Percentiles rank a stretch among this genome's conserved stretches.
These are phyloP conservation scores for Cystoisospora suis DNA, from an alignment of 169 alveolate genomes.

Conservation along the genomic window DNA sequence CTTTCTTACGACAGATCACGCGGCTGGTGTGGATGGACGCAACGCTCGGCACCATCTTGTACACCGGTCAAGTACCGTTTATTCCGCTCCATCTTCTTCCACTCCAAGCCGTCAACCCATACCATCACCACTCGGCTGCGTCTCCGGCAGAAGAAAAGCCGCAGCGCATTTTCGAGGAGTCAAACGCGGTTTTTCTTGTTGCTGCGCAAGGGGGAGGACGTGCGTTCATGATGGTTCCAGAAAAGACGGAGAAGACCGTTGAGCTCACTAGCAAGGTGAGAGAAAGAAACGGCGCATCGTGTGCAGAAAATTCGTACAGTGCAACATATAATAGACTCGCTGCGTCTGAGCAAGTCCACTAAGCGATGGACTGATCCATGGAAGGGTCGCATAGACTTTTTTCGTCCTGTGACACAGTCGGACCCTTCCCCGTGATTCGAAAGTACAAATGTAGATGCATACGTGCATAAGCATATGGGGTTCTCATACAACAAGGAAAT, in stretches of 20 bases:
- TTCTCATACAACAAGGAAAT: too few species aligned
- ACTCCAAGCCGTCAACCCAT: background rate
- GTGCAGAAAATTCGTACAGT: too few species aligned
- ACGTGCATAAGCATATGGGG: too few species aligned
- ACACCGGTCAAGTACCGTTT: slow-evolving; percentile 21
- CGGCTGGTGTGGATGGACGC: slow-evolving; percentile 56
- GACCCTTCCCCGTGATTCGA: too few species aligned
- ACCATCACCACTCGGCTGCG: background rate
- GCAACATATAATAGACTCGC: too few species aligned
- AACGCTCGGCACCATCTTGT: slow-evolving; percentile 25
- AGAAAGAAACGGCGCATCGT: too few species aligned
- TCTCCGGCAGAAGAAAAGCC: background rate
- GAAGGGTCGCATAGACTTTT: too few species aligned
- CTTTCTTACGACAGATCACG: slow-evolving; percentile 18
- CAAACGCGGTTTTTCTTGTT: slow-evolving; percentile 16
- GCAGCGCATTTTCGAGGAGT: background rate
- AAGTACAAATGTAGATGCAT: too few species aligned
- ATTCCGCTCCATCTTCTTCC: slow-evolving; percentile 2
- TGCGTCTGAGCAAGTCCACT: too few species aligned
- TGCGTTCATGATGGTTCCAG: background rate
- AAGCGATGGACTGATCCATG: too few species aligned
- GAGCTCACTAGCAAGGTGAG: background rate
- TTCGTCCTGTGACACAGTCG: too few species aligned
- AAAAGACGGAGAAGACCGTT: background rate
- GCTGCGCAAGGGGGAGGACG: background rate